These are phyloP conservation scores for Furcasterigmium furcatum DNA, from an alignment of 2,329 filamentous ascomycete genomes.

Conservation along the genomic window DNA sequence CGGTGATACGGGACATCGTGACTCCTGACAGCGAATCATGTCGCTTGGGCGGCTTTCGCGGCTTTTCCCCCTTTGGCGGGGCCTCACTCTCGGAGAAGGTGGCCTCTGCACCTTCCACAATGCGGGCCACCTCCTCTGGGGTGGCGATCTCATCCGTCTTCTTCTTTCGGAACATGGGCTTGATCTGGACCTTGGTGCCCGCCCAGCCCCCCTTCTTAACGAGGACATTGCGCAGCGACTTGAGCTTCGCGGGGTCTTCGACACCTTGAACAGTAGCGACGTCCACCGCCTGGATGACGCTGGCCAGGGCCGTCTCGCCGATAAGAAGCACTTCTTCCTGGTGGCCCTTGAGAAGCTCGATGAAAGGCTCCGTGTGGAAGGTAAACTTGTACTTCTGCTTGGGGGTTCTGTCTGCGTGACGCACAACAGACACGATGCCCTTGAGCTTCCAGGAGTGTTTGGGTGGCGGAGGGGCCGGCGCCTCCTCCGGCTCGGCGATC, in stretches of 20 bases:
- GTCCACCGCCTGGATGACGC: conserved; percentile 85
- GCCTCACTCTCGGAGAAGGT: conserved; percentile 10
- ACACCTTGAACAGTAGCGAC: conserved; percentile 72
- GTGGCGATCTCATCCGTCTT: conserved; percentile 56
- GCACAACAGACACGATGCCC: conserved; percentile 92
- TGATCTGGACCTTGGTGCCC: conserved; percentile 97
- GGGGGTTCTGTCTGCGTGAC: conserved; percentile 93
- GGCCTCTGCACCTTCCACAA: conserved; percentile 24
- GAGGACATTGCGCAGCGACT: conserved; percentile 78
- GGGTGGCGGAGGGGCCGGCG: conserved; percentile 63
- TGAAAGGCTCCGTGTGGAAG: conserved; percentile 94
- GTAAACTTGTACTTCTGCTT: conserved; percentile 99
- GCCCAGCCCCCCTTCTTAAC: conserved; percentile 92
- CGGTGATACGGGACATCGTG: conserved; percentile 90
- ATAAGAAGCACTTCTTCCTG: conserved; percentile 95
- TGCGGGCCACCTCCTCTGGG: conserved; percentile 26
- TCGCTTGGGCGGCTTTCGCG: conserved; percentile 52
- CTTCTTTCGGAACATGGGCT: conserved; percentile 96
- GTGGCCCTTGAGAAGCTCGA: conserved; percentile 90
- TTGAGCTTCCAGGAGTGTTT: conserved; percentile 99
- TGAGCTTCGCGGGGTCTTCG: conserved; percentile 86
- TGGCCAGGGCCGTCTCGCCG: conserved; percentile 82
- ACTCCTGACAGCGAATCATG: conserved; percentile 86
- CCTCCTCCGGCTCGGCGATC: conserved; percentile 28
- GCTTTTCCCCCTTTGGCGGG: conserved; percentile 6